Base-by-base conservation (phyloP, 2,329 filamentous ascomycete species). In the Boeremia lycopersici region DNA sequence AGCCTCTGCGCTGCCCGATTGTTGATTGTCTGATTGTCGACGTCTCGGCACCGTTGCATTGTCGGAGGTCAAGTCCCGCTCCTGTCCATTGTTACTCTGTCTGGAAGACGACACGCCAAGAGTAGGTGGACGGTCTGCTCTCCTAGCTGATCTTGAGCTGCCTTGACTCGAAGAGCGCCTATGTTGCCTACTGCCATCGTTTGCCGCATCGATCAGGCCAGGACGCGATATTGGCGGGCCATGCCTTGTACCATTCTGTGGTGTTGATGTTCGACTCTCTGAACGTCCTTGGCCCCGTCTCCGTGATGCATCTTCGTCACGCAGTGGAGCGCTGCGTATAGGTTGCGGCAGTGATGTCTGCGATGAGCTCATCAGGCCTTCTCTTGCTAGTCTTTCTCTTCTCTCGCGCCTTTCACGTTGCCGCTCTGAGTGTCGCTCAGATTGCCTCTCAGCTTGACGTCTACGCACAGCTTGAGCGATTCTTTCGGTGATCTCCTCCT, bases 391-490 rank as follows among this genome's bases (percentile, higher is more conserved):
- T 12, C 71, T 65, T 12, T 74, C 71, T 36, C 70, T 57, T 38
- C 72, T 59, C 50, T 74, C 72, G 31, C 65, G 59, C 45, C 70
- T 50, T 52, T 75, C 76, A 11, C 83, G 80, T n/a, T 79, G 71
- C 55, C 84, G 78, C 57, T 87, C 86, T 38, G 82, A 84, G 68
- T 79, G 71, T 55, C 84, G 78, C 57, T 87, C 86, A 38, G 82
- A 84, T 68, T 79, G 71, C 57, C 84, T 78, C 56, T 87, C 86
- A 44, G 82, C 84, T 71, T 96, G 91, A 28, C 91, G 83, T 57
- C 90, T 84, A 53, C 90, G 82, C 69, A 96, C 96, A 2, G 91
- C 91, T 67, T 96, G 90, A 2, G 92, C 93, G 64, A 98, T 96
- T 55, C 89, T 87, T 68, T 93, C 89, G 61, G 90, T 96, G 13